Evolutionary conservation across 257 asterid genomes (phyloP), one percentile per base, ranked within the genome.

Genomic region (Rubia yunnanensis): DNA sequence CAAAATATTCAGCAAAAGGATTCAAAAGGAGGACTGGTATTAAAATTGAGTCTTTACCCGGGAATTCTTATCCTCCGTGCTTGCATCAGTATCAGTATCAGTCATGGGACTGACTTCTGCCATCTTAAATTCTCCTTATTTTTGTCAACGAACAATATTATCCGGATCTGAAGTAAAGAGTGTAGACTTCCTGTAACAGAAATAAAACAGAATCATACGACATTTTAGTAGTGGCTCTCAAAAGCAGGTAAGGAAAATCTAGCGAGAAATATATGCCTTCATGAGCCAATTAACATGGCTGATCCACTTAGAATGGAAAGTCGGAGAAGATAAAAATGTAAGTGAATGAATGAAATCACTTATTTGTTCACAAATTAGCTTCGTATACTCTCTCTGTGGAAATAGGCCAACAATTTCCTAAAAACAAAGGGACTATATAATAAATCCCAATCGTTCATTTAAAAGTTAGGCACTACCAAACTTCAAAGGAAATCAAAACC

Each of bases 31-130:
- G 15, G 17, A 15, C n/a, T 3, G 3, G 48, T 10, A 5, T 26
- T 26, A 23, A 52, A 52, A 67, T 36, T 13, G 59, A 49, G 57
- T 10, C 48, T 71, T 70, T 76, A 86, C 97, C 88, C 86, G 82
- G 74, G 77, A 66, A 72, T 82, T 71, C 78, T 85, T 90, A 60
- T 89, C 96, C 67, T 92, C 97, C 3, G 97, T 92, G 71, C 92
- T 96, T 7, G 95, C 99, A 78, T 92, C 99, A 20, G 95, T 84
- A 26, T 97, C 90, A 65, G 94, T 72, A 83, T 90, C 99, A 27
- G 96, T 83, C 81, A 78, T 84, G 22, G 90, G 95, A 83, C 97
- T 90, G 81, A 77, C 81, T 72, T 82, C 95, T 28, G 86, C 96
- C 96, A 92, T 92, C 49, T 39, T 66, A 66, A 73, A 65, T 39